Evolutionary conservation across 2,329 filamentous ascomycete species (phyloP), one percentile per base, ranked within the genome.

Genomic region (Coniochaeta pulveracea): DNA sequence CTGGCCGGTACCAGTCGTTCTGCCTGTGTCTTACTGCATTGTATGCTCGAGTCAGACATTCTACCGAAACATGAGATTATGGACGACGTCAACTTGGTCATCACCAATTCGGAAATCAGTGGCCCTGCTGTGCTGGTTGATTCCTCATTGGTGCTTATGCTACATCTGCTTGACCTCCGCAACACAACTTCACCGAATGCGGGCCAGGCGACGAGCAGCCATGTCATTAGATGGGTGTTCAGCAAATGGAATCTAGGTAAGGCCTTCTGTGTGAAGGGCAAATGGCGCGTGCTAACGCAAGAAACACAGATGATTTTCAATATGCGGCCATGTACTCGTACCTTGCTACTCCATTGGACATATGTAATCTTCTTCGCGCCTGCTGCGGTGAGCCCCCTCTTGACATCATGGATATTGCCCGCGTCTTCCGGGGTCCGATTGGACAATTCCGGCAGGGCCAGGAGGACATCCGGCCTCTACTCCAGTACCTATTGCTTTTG

Each of bases 61-160:
- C 53, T 94, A 9, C 62, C 75, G 1, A 81, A 81, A 44, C 67
- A 77, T 28, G 62, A 69, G 18, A 62, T 88, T 11, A 72, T 75
- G 3, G 76, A 85, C 37, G 76, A 80, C 18, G 63, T 85, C 32
- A 80, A 81, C 44, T 71, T 69, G 34, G 80, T 93, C 37, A 65
- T 93, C 9, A 72, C 76, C 5, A 80, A 80, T 15, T 76, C 85
- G 28, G 88, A 93, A 46, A 65, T 89, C 22, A 89, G 80, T 49
- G 88, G 88, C 0, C 89, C 91, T 6, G 75, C 76, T 2, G 53
- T 76, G 14, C 60, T 94, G 12, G 79, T 79, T n/a, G 91, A 96
- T 51, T 76, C 85, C 2, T 81, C 84, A 3, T 61, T 89, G 12
- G 62, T 68, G 3, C 54, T 98, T 25, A 84, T 93, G 73, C 63